These are phyloP conservation scores for Ascoidea rubescens DNA, from an alignment of 805 yeast species.

Conservation along the genomic window DNA sequence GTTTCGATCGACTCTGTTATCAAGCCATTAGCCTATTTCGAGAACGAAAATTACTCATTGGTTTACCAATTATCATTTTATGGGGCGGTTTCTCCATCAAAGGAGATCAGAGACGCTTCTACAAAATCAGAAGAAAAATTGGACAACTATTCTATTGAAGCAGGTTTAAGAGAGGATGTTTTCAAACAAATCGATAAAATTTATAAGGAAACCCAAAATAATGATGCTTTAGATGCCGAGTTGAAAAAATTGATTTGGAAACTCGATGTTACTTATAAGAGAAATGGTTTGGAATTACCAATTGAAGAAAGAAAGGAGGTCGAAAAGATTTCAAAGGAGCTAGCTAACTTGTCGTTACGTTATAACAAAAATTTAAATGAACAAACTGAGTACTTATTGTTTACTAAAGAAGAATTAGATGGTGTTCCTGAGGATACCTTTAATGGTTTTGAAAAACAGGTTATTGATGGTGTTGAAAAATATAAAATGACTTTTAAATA, in stretches of 20 bases:
- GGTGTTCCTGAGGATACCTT: slow-evolving; percentile 58
- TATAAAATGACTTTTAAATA: slow-evolving; percentile 66
- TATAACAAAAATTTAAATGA: slow-evolving; percentile 59
- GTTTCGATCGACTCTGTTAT: slow-evolving; percentile 48
- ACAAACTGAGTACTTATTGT: slow-evolving; percentile 45
- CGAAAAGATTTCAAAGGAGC: slow-evolving; percentile 41
- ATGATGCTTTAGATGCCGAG: slow-evolving; percentile 32
- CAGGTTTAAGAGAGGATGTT: slow-evolving; percentile 52
- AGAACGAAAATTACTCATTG: slow-evolving; percentile 31
- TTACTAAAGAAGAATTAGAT: slow-evolving; percentile 49
- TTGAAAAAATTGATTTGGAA: slow-evolving; percentile 44
- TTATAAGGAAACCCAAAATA: slow-evolving; percentile 17
- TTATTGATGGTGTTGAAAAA: slow-evolving; percentile 26
- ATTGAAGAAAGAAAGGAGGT: slow-evolving; percentile 39
- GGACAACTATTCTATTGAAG: slow-evolving; percentile 46
- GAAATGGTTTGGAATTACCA: slow-evolving; percentile 58
- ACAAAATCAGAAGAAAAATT: slow-evolving; percentile 44
- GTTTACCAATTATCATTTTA: slow-evolving; percentile 48
- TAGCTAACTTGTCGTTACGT: slow-evolving; percentile 40
- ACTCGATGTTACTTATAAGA: slow-evolving; percentile 37
- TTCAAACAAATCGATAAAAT: slow-evolving; percentile 44
- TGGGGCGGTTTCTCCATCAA: slow-evolving; percentile 55
- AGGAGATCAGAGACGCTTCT: slow-evolving; percentile 60
- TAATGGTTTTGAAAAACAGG: slow-evolving; percentile 32
- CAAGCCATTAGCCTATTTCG: slow-evolving; percentile 34